Conservation (phyloP, 2,329 filamentous ascomycete species). For the Fusarium humuli region DNA sequence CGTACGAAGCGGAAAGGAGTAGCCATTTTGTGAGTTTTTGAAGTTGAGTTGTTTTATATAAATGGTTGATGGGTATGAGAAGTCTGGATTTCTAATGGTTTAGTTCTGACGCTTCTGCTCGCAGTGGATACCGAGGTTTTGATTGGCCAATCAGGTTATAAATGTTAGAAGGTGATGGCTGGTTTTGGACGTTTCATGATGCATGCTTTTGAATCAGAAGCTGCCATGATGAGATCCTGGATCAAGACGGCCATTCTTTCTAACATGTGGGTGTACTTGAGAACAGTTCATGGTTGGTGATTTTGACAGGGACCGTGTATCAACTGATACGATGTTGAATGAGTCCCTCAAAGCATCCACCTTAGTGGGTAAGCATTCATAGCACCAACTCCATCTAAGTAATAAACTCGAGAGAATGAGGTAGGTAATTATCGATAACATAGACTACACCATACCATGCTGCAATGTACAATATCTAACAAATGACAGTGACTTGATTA, state of each 20-base stretch:
- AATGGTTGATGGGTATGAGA: conserved; percentile 13
- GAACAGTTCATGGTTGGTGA: no score
- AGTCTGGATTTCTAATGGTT: conserved; percentile 34
- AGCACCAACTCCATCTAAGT: background rate
- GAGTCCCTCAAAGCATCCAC: no score
- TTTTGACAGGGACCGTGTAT: no score
- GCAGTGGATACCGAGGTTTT: conserved; percentile 20
- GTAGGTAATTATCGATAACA: background rate
- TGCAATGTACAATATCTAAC: background rate
- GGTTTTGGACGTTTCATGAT: conserved; percentile 15
- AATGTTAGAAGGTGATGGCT: background rate
- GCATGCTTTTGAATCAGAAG: background rate
- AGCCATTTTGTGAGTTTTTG: conserved; percentile 28
- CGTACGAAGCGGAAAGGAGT: conserved; percentile 34
- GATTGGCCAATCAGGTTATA: conserved; percentile 28
- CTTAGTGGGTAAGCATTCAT: no score
- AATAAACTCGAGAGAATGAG: background rate
- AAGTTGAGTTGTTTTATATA: background rate
- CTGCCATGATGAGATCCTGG: background rate
- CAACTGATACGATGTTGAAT: no score
- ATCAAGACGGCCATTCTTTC: background rate
- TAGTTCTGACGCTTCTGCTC: conserved; percentile 24
- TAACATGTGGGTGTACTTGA: background rate
- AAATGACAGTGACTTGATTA: background rate
- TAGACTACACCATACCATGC: background rate